Evolutionary conservation across 2,329 filamentous ascomycete genomes (phyloP).

Genomic region (Hymenoscyphus linearis): DNA sequence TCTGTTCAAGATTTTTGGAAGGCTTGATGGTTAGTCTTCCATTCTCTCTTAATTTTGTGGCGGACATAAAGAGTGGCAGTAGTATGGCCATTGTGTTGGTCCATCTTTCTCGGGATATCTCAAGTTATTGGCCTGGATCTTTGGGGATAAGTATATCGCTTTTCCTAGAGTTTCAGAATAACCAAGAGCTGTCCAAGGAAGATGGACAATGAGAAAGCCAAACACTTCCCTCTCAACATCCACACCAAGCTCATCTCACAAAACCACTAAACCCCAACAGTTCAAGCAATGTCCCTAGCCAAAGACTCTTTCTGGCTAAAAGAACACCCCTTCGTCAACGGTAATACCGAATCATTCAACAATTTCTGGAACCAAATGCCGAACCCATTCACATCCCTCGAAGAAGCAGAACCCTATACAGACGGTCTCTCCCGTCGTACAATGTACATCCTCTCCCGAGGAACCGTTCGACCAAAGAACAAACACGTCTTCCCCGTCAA

Average conservation of each 20-base stretch:
- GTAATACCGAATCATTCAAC: slow-evolving; percentile 4
- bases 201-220: too few species aligned
- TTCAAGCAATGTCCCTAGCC: slow-evolving; percentile 18
- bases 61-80: too few species aligned
- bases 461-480: slow-evolving; percentile 2
- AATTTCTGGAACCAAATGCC: slow-evolving; percentile 15
- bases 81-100: too few species aligned
- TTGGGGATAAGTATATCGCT: too few species aligned
- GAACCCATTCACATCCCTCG: slow-evolving; percentile 5
- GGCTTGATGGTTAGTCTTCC: slow-evolving; percentile 10
- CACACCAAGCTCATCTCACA: background rate
- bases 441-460: slow-evolving; percentile 11
- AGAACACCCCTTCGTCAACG: slow-evolving; percentile 5
- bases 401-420: slow-evolving; percentile 12
- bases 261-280: background rate
- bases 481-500: slow-evolving; percentile 12
- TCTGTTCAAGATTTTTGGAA: slow-evolving; percentile 12
- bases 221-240: too few species aligned
- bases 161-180: too few species aligned
- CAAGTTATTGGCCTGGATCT: too few species aligned
- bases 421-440: slow-evolving; percentile 11
- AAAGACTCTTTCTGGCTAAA: slow-evolving; percentile 8
- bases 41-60: too few species aligned
- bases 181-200: too few species aligned
- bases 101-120: too few species aligned